phyloP scores from a whole-genome alignment of 2,329 filamentous ascomycete genomes.

The Penicillium sp. region DNA sequence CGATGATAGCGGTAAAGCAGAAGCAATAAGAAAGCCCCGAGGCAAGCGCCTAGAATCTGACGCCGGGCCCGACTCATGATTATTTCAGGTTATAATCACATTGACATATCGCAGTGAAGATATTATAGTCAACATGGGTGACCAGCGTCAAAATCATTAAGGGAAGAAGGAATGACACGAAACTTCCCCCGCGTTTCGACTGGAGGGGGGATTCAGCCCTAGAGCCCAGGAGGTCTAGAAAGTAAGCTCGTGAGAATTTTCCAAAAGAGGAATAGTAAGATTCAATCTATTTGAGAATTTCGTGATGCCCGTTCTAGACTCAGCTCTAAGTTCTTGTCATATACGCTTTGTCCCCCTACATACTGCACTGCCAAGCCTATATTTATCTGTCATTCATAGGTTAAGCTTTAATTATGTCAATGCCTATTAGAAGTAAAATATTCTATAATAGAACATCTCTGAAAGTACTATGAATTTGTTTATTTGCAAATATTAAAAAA shows the following conservation, averaged over 20 bases:
- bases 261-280: background rate
- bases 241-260: background rate
- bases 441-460: too few species aligned
- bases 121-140: background rate
- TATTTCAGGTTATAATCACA: background rate
- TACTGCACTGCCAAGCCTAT: background rate
- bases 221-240: too few species aligned
- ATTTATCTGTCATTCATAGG: background rate
- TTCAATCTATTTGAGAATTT: background rate
- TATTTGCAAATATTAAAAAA: too few species aligned
- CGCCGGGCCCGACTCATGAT: slow-evolving; percentile 18
- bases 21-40: slow-evolving; percentile 9
- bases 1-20: slow-evolving; percentile 44
- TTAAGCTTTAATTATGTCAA: background rate
- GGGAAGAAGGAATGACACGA: background rate
- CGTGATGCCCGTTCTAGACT: background rate
- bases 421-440: background rate
- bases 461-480: too few species aligned
- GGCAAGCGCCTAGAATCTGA: slow-evolving; percentile 13
- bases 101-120: slow-evolving; percentile 6
- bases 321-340: background rate
- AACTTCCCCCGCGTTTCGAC: background rate
- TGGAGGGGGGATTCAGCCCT: too few species aligned
- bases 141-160: background rate
- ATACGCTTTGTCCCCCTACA: background rate